Evolutionary conservation across 345 rosid species (phyloP), one percentile per base, ranked within the genome.

Genomic region (Gossypium stocksii): DNA sequence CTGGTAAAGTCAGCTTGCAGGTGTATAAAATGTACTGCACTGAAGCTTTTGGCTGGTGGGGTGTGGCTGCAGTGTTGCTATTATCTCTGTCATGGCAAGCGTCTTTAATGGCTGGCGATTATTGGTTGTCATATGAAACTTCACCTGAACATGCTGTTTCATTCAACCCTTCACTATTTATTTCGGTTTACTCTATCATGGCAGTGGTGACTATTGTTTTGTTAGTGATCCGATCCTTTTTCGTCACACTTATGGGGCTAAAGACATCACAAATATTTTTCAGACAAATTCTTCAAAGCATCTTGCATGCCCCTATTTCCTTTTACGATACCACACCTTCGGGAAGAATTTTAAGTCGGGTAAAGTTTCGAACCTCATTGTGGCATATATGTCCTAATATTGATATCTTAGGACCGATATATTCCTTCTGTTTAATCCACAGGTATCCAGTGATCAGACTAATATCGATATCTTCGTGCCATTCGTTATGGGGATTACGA

Each of bases 271-370:
- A 91, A 76, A 91, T 80, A 7, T 89, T 89, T 80, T 92, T 94
- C 69, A 60, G 67, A 17, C 91, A 87, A 76, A 92, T 94, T 70
- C 96, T 94, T 80, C 77, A 73, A 54, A 92, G 98, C 75, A 85
- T 92, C 86, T 78, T 94, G 86, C 98, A 89, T 12, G 98, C 98
- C 15, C 98, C 98, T n/a, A 92, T 94, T 93, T 91, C 98, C 1
- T 94, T 94, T 79, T 94, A 92, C 34, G 98, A 94, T 78, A 92
- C 98, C 75, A 94, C 98, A 12, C 97, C 98, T 72, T 94, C 98
- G 0, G 98, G 98, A 80, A 89, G 98, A 82, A 92, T 92, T 63
- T 82, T 94, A 44, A 94, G 98, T 73, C 82, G 98, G 87, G 98
- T 94, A 80, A 86, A 87, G 72, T 73, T 45, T 22, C 17, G 66